Evolutionary conservation across 345 rosid species (phyloP).

Genomic region (Passiflora organensis): DNA sequence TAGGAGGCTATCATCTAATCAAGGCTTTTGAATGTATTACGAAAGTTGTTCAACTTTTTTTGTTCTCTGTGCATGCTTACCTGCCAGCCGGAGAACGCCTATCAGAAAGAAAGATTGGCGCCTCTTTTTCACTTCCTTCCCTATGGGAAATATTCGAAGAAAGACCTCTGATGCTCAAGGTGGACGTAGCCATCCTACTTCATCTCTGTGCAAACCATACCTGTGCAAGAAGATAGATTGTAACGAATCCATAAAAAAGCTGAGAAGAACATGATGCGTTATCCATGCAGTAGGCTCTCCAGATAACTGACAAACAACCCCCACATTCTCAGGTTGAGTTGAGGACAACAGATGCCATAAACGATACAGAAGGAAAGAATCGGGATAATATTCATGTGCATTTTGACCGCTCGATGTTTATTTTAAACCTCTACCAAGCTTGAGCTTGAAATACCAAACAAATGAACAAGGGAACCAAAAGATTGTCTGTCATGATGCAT

Average conservation of each 20-base stretch:
- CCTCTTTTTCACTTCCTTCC: too few relatives aligned
- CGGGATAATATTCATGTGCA: not conserved
- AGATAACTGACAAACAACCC: too few relatives aligned
- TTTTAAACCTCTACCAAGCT: slow-evolving; percentile 3
- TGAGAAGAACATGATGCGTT: too few relatives aligned
- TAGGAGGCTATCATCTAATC: too few relatives aligned
- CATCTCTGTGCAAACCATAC: slow-evolving; percentile 14
- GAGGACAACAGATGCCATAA: slow-evolving; percentile 7
- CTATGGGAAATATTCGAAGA: not conserved
- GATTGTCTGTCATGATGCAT: slow-evolving; percentile 6
- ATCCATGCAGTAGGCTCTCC: too few relatives aligned
- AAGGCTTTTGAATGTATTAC: too few relatives aligned
- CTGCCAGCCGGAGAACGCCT: too few relatives aligned
- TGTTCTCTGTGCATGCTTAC: too few relatives aligned
- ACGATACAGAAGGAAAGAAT: slow-evolving; percentile 8
- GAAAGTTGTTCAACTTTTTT: too few relatives aligned
- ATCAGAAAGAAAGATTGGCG: too few relatives aligned
- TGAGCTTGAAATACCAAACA: slow-evolving; percentile 17
- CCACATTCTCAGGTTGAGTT: slow-evolving; percentile 2
- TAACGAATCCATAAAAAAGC: not conserved
- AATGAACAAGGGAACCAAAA: slow-evolving; percentile 11
- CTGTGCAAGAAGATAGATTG: slow-evolving; percentile 17
- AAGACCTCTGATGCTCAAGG: not conserved
- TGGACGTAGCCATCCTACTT: not conserved
- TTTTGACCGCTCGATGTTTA: slow-evolving; percentile 14